Evolutionary conservation across 1,284 basidiomycete species (phyloP).

Genomic region (Leccinum variabile): DNA sequence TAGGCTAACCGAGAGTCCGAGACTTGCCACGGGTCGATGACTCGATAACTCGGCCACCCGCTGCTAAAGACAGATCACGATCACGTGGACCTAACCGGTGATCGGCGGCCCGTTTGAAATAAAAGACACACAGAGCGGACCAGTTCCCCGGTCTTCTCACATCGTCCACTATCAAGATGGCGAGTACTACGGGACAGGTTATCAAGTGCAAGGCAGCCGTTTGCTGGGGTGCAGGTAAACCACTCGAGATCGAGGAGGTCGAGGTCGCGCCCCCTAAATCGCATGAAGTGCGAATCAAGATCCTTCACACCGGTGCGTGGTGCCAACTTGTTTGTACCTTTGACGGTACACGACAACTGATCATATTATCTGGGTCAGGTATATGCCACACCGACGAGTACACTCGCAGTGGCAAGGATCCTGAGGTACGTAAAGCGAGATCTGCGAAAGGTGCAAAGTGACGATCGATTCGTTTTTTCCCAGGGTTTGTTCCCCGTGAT

Average conservation of each 20-base stretch:
- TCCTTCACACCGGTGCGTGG: conserved; percentile 80
- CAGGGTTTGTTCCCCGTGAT: conserved; percentile 94
- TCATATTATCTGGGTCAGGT: conserved; percentile 45
- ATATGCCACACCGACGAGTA: conserved; percentile 99
- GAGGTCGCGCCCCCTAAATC: conserved; percentile 90
- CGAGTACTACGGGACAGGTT: conserved; percentile 64
- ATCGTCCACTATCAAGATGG: conserved; percentile 45
- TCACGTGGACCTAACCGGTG: conserved; percentile 12
- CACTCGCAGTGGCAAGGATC: conserved; percentile 94
- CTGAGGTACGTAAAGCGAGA: conserved; percentile 61
- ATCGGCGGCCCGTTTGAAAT: background rate
- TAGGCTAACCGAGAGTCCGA: conserved; percentile 8
- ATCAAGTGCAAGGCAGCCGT: conserved; percentile 96
- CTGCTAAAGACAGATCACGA: conserved; percentile 6
- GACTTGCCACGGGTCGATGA: too few relatives aligned
- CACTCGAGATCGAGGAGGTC: conserved; percentile 87
- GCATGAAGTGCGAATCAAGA: conserved; percentile 91
- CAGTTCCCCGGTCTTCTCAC: conserved; percentile 11
- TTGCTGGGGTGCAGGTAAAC: conserved; percentile 93
- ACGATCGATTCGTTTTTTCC: conserved; percentile 9
- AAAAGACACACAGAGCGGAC: conserved; percentile 6
- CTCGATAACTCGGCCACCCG: conserved; percentile 10
- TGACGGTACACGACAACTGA: conserved; percentile 9
- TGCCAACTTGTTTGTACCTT: background rate
- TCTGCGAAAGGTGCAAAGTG: background rate